These are phyloP conservation scores for Phytopythium mirpurense DNA, from an alignment of 352 stramenopile species.

Conservation along the genomic window DNA sequence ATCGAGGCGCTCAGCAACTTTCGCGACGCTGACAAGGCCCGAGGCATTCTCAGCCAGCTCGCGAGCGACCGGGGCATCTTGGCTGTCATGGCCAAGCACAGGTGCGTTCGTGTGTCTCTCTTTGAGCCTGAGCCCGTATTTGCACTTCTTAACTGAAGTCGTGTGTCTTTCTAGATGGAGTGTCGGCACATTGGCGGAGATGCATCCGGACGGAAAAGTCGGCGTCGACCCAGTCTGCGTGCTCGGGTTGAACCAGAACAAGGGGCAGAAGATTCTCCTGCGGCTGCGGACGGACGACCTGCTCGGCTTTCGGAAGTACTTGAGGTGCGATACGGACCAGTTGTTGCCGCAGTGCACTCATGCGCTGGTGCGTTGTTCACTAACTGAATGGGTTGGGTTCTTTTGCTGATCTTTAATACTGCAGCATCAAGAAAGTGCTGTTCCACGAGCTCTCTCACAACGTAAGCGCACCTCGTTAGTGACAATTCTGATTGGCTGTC, in stretches of 20 bases:
- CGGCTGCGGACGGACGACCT: constrained; percentile 94
- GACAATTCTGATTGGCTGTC: no score
- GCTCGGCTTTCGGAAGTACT: constrained; percentile 87
- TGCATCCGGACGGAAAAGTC: constrained; percentile 90
- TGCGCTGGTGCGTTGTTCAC: no score
- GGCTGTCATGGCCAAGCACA: constrained; percentile 87
- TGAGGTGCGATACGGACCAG: constrained; percentile 46
- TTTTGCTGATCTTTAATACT: neutral
- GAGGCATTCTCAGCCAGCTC: constrained; percentile 76
- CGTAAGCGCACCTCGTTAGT: constrained; percentile 26
- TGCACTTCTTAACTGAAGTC: no score
- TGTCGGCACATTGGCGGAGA: constrained; percentile 82
- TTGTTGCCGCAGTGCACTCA: no score
- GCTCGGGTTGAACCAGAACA: constrained; percentile 94
- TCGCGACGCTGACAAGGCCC: constrained; percentile 41
- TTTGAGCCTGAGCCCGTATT: no score
- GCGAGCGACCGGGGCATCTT: constrained; percentile 87
- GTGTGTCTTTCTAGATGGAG: constrained; percentile 52
- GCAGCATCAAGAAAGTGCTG: constrained; percentile 91
- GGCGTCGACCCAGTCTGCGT: constrained; percentile 83
- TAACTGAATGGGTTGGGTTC: no score
- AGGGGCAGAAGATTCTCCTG: constrained; percentile 92
- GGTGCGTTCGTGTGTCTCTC: constrained; percentile 26
- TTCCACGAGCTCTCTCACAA: constrained; percentile 95
- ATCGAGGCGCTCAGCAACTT: constrained; percentile 66